phyloP scores from a whole-genome alignment of 2,329 filamentous ascomycete genomes.

The Aspergillus sp. region DNA sequence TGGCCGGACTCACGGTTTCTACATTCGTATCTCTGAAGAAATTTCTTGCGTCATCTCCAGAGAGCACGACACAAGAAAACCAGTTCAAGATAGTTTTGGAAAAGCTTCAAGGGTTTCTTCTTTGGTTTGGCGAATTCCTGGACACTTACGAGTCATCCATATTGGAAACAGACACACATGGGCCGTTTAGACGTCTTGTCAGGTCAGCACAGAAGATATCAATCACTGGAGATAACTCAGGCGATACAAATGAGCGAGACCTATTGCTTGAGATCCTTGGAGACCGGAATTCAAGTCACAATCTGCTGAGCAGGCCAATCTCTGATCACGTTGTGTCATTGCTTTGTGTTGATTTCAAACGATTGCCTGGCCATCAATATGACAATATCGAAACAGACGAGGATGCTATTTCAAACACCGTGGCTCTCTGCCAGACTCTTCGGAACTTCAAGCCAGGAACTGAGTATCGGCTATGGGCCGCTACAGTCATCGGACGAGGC shows the following conservation, averaged over 20 bases:
- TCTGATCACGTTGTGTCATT: conserved; percentile 35
- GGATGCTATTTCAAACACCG: conserved; percentile 57
- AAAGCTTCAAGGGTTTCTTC: conserved; percentile 70
- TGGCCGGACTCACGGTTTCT: conserved; percentile 75
- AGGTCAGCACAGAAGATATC: conserved; percentile 64
- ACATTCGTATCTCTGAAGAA: conserved; percentile 72
- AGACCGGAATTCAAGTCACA: conserved; percentile 59
- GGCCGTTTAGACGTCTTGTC: conserved; percentile 63
- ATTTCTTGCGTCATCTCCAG: conserved; percentile 69
- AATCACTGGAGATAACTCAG: conserved; percentile 64
- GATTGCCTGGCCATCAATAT: conserved; percentile 52
- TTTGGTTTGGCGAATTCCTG: conserved; percentile 72
- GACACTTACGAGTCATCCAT: conserved; percentile 54
- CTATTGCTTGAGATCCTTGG: conserved; percentile 74
- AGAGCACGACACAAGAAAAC: conserved; percentile 78
- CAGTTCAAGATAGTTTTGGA: conserved; percentile 73
- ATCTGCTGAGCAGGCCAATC: conserved; percentile 69
- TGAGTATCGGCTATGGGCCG: conserved; percentile 79
- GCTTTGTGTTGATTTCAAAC: conserved; percentile 70
- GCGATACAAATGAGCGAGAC: conserved; percentile 69
- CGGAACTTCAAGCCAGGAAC: conserved; percentile 58
- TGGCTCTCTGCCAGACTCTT: conserved; percentile 73
- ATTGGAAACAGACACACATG: conserved; percentile 45
- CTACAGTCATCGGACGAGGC: conserved; percentile 74
- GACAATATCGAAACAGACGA: conserved; percentile 68